A percentile compares a stretch with the other conserved stretches of the same genome.
These are phyloP conservation scores for Capronia epimyces DNA, from an alignment of 2,329 filamentous ascomycete species.

Conservation along the genomic window DNA sequence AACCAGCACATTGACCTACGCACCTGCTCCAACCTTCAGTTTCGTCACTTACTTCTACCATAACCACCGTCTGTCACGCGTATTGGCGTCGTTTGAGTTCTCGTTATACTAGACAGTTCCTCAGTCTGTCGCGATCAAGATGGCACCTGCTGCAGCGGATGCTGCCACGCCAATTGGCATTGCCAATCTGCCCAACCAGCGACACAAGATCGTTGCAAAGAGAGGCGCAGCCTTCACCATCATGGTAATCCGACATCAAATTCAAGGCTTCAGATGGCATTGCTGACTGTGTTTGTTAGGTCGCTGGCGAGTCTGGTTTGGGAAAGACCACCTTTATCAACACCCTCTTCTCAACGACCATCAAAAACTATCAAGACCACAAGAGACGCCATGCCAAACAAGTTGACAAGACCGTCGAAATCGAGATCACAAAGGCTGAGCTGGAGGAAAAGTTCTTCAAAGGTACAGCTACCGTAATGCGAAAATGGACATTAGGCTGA, in stretches of 20 bases:
- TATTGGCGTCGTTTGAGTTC: conserved; percentile 21
- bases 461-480: conserved; percentile 52
- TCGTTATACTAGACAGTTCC: conserved; percentile 4
- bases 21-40: neutral
- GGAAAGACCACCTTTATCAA: conserved; percentile 99
- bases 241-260: conserved; percentile 62
- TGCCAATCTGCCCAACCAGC: conserved; percentile 68
- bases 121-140: conserved; percentile 32
- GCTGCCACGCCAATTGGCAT: conserved; percentile 65
- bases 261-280: conserved; percentile 1
- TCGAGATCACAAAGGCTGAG: conserved; percentile 99
- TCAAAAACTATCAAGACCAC: conserved; percentile 99
- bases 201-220: conserved; percentile 68
- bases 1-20: conserved; percentile 9
- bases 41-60: conserved; percentile 14
- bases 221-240: conserved; percentile 98
- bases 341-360: conserved; percentile 98
- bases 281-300: conserved; percentile 48
- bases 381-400: conserved; percentile 99
- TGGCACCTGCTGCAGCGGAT: conserved; percentile 52
- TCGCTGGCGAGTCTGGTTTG: conserved; percentile 95
- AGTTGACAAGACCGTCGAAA: conserved; percentile 99
- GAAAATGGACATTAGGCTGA: conserved; percentile 2
- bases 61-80: neutral
- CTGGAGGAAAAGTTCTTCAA: conserved; percentile 99